Percentiles rank a stretch among this genome's conserved stretches.
Conservation (phyloP, 148 eudicot genomes). For the Vaccinium macrocarpon region DNA sequence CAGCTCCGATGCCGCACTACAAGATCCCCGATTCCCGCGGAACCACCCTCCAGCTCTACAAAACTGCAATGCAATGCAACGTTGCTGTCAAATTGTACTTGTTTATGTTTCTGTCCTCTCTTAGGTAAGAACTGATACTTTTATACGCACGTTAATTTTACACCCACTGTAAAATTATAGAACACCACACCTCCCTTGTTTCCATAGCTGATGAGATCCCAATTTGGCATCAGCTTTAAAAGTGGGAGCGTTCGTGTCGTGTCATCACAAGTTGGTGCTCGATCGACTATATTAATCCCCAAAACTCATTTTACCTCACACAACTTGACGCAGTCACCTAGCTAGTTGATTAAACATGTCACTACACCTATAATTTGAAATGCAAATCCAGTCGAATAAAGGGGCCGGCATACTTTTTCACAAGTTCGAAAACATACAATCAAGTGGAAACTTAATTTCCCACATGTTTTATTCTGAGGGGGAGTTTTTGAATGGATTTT, state of each 20-base stretch:
- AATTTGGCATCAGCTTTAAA: neutral
- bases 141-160: neutral
- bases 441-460: neutral
- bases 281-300: neutral
- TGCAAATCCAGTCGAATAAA: too few relatives aligned
- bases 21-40: too few relatives aligned
- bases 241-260: neutral
- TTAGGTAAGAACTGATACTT: neutral
- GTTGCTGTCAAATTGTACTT: neutral
- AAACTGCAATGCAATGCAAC: neutral
- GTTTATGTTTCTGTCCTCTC: neutral
- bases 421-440: neutral
- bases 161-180: neutral
- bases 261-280: neutral
- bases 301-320: too few relatives aligned
- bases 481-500: too few relatives aligned
- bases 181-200: neutral
- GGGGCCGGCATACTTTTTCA: neutral
- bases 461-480: too few relatives aligned
- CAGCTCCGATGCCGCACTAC: too few relatives aligned
- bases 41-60: neutral
- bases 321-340: too few relatives aligned
- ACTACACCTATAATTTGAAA: too few relatives aligned
- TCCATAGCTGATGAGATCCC: neutral
- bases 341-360: too few relatives aligned